These are phyloP conservation scores for Aspergillus candidus DNA, from an alignment of 2,329 filamentous ascomycete species.

Conservation along the genomic window DNA sequence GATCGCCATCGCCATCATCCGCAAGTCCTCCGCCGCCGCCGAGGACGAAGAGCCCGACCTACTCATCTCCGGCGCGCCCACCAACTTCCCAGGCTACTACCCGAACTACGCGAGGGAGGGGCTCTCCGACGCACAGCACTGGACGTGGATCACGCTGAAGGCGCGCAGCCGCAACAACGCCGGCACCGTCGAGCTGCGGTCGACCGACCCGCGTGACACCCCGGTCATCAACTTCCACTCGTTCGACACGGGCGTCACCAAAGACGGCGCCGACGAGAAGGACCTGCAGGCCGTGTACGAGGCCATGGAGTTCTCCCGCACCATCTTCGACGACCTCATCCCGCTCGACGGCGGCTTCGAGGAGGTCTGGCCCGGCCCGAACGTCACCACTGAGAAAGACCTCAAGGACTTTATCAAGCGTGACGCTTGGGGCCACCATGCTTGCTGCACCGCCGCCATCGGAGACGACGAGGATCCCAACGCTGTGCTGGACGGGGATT, in stretches of 20 bases:
- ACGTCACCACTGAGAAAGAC: conserved; percentile 38
- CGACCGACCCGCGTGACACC: conserved; percentile 55
- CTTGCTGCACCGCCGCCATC: conserved; percentile 50
- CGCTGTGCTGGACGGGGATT: conserved; percentile 51
- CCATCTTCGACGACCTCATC: conserved; percentile 38
- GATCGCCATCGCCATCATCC: conserved; percentile 45
- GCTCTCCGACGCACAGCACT: conserved; percentile 34
- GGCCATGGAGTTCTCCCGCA: conserved; percentile 49
- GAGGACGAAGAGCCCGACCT: conserved; percentile 46
- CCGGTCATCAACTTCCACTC: conserved; percentile 59
- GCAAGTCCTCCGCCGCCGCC: conserved; percentile 33
- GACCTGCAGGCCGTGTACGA: conserved; percentile 52
- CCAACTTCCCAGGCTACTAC: conserved; percentile 49
- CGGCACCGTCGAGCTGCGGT: conserved; percentile 57
- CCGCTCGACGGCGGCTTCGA: conserved; percentile 42
- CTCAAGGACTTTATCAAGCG: conserved; percentile 46
- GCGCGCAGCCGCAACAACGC: conserved; percentile 56
- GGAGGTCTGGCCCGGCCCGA: conserved; percentile 39
- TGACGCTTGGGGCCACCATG: conserved; percentile 53
- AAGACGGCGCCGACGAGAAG: conserved; percentile 41
- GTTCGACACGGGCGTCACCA: conserved; percentile 36
- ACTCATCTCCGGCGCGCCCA: conserved; percentile 51
- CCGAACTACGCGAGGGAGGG: conserved; percentile 41
- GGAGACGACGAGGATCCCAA: conserved; percentile 47
- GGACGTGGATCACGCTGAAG: conserved; percentile 50